Base-by-base conservation (phyloP, 768 basidiomycete genomes). In the Dendrothele bispora region DNA sequence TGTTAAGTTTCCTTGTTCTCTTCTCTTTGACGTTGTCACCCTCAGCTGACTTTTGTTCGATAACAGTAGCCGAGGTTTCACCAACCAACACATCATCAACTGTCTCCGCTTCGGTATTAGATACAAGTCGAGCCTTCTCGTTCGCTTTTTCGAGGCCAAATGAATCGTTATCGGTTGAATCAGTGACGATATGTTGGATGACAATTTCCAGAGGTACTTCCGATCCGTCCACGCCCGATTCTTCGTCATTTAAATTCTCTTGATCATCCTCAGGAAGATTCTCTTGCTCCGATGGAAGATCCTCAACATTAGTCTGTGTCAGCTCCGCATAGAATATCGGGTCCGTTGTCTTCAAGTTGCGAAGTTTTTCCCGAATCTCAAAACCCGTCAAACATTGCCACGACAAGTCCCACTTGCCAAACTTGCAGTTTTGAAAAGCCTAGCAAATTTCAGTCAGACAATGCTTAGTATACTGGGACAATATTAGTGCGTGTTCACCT, bases 371-470 rank as follows among this genome's bases (percentile, higher is more conserved):
- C 2, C 58, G 50, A 5, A 53, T 53, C 7, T 39, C 40, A 20
- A 52, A 48, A 3, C 59, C 28, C 5, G 62, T 63, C 10, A 67
- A 48, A 25, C 50, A 51, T 4, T 52, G 45, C 11, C 56, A 61
- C 1, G 61, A 68, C 5, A 68, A 52, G 46, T 67, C 57, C 60
- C 60, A 60, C 4, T 61, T 40, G 3, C 51, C 43, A 8, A 60
- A 41, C 1, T 41, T 34, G 48, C 65, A 68, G 1, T 7, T 15
- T 39, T 55, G 50, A 32, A 66, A 68, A 0, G 61, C 60, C 66
- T 68, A 29, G 20, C n/a, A n/a, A 28, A 12, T 21, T 20, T n/a
- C 28, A n/a, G 32, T 43, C 2, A 29, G 26, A 17, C 6, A 21
- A 2, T 6, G 35, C n/a, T 18, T 25, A 8, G 22, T 21, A 28